Conservation (phyloP, 176 grass and related monocot species). For the Panicum miliaceum region DNA sequence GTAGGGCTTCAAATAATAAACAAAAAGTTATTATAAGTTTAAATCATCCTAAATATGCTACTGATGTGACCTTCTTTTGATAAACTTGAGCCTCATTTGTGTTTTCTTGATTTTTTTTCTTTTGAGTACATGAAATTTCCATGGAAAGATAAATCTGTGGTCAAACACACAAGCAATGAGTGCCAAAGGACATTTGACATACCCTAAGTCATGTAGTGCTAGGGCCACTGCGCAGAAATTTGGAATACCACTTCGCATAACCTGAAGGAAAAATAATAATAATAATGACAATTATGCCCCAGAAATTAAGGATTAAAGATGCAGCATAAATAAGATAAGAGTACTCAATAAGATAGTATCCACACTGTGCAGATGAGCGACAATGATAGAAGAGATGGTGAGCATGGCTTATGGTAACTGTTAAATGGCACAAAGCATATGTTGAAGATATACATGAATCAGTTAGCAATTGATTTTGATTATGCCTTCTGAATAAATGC, state of each 20-base stretch:
- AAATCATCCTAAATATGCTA: slow-evolving; percentile 24
- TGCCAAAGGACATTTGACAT: slow-evolving; percentile 38
- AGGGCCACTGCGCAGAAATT: slow-evolving; percentile 99
- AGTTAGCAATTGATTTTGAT: slow-evolving; percentile 16
- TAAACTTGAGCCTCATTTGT: slow-evolving; percentile 25
- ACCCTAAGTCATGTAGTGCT: slow-evolving; percentile 93
- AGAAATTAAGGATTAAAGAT: slow-evolving; percentile 28
- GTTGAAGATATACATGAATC: neutral
- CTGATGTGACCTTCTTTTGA: neutral
- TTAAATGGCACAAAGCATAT: slow-evolving; percentile 1
- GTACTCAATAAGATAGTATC: neutral
- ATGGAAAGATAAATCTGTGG: slow-evolving; percentile 10
- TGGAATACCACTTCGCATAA: slow-evolving; percentile 96
- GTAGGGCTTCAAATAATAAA: neutral
- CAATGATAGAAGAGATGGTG: neutral
- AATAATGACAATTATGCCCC: neutral
- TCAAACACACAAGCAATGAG: slow-evolving; percentile 34
- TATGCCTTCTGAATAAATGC: slow-evolving; percentile 17
- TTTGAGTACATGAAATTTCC: slow-evolving; percentile 11
- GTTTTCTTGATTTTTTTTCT: neutral
- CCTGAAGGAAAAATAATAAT: slow-evolving; percentile 51
- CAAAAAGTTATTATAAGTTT: slow-evolving; percentile 7
- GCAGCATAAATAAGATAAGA: neutral
- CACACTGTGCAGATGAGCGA: neutral
- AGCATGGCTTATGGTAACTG: neutral